Conservation (phyloP, 2,329 filamentous ascomycete genomes). For the Diaporthe aspalathi region DNA sequence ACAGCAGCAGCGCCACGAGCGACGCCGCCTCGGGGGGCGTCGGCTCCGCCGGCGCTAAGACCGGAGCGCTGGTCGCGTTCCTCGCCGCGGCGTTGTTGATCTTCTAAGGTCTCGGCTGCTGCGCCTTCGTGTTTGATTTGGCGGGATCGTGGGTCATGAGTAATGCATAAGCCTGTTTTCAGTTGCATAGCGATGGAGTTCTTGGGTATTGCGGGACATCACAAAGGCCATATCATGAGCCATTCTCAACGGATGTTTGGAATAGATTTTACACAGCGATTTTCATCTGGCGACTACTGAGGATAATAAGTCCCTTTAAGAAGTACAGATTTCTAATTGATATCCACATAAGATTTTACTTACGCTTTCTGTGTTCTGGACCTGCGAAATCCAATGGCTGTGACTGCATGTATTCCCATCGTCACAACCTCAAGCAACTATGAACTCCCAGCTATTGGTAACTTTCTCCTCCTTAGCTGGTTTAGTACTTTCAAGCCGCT, state of each 20-base stretch:
- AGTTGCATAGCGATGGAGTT: conserved; percentile 48
- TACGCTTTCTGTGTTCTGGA: background rate
- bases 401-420: background rate
- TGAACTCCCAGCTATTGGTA: background rate
- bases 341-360: background rate
- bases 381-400: conserved; percentile 1
- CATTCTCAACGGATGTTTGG: background rate
- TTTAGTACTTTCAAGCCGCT: too few species aligned
- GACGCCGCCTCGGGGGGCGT: conserved; percentile 35
- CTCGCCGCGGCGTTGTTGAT: conserved; percentile 56
- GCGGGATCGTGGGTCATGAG: conserved; percentile 4
- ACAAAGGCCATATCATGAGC: conserved; percentile 13
- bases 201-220: conserved; percentile 20
- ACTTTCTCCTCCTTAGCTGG: background rate
- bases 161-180: conserved; percentile 3
- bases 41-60: conserved; percentile 40
- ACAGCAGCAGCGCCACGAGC: conserved; percentile 38
- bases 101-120: conserved; percentile 41
- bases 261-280: background rate
- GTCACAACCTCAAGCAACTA: background rate
- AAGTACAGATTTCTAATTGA: background rate
- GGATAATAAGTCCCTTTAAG: background rate
- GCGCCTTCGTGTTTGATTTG: background rate
- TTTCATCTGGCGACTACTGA: background rate
- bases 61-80: conserved; percentile 57